Evolutionary conservation across 148 eudicot species (phyloP), one percentile per base, ranked within the genome.

Genomic region (Rhododendron ferrugineum): DNA sequence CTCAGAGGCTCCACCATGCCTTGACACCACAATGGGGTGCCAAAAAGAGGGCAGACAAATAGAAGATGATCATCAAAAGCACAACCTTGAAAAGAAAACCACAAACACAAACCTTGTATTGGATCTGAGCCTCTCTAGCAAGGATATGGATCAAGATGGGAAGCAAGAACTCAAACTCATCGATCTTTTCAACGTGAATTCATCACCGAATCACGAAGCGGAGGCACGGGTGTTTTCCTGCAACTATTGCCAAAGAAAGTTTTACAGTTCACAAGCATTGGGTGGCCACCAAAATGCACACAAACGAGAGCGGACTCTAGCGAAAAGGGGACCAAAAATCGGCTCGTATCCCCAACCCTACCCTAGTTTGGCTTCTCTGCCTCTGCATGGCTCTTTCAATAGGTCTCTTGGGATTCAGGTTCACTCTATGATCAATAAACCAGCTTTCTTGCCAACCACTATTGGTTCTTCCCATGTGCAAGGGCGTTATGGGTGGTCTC

Each of bases 201-300:
- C 84, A 22, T 84, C 85, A 2, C 13, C 32, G 2, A 80, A 60
- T 79, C 77, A 81, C 23, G 92, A 89, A 78, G 49, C 88, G 23
- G 96, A 95, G 87, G 92, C 93, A 64, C 87, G 93, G 9, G 90
- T 94, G 8, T 94, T 96, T 84, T 88, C 98, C 80, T 94, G 98
- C 93, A 94, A 96, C 83, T 94, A 93, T 76, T 96, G 98, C 73
- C 93, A 92, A 81, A 92, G 98, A 52, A 96, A 96, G 82, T 96
- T 96, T 73, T 93, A 90, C 66, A 94, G 96, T 82, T 96, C 98
- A n/a, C 98, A 96, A 88, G 98, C 98, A 13, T 86, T 96, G 1
- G 98, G 98, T 26, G 98, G 98, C 28, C 98, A 96, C 79, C 98
- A 96, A 86, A 96, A 96, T 80, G 98, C 98, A 16, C 98, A 96